Evolutionary conservation across 371 early-diverging fungal species (phyloP).

Genomic region (Ecytonucleospora hepatopenaei): DNA sequence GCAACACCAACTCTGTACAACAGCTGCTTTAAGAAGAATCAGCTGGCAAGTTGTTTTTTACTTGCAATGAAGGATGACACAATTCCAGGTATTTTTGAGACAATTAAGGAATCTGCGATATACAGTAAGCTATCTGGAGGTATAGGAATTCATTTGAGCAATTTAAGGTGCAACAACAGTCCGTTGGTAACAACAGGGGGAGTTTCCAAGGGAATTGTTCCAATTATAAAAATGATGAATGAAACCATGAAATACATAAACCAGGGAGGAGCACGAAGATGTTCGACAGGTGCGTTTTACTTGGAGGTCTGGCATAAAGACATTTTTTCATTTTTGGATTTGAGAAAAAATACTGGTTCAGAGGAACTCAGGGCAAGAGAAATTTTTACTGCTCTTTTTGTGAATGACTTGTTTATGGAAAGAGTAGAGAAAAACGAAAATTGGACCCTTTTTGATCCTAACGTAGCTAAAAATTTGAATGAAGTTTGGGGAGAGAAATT

Average conservation of each 20-base stretch:
- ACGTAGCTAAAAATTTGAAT: slow-evolving; percentile 76
- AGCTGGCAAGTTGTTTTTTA: slow-evolving; percentile 86
- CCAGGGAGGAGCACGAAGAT: slow-evolving; percentile 95
- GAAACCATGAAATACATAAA: slow-evolving; percentile 92
- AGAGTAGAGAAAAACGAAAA: slow-evolving; percentile 80
- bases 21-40: slow-evolving; percentile 83
- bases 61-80: slow-evolving; percentile 70
- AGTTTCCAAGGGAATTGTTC: slow-evolving; percentile 85
- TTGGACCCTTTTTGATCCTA: slow-evolving; percentile 91
- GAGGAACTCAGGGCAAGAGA: slow-evolving; percentile 92
- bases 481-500: slow-evolving; percentile 89
- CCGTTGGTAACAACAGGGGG: slow-evolving; percentile 86
- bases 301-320: slow-evolving; percentile 98
- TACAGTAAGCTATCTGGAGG: slow-evolving; percentile 96
- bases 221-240: slow-evolving; percentile 92
- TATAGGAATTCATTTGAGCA: slow-evolving; percentile 85
- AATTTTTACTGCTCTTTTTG: slow-evolving; percentile 89
- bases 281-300: slow-evolving; percentile 94
- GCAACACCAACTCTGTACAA: slow-evolving; percentile 96
- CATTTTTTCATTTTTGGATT: slow-evolving; percentile 86
- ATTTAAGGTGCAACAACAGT: slow-evolving; percentile 74
- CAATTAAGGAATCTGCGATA: slow-evolving; percentile 82
- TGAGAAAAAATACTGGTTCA: slow-evolving; percentile 92
- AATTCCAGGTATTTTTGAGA: slow-evolving; percentile 93
- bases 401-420: slow-evolving; percentile 97